Percentiles rank a stretch among this genome's conserved stretches.
Evolutionary conservation across 2,329 filamentous ascomycete genomes (phyloP).

Genomic region (Tolypocladium endophyticum): DNA sequence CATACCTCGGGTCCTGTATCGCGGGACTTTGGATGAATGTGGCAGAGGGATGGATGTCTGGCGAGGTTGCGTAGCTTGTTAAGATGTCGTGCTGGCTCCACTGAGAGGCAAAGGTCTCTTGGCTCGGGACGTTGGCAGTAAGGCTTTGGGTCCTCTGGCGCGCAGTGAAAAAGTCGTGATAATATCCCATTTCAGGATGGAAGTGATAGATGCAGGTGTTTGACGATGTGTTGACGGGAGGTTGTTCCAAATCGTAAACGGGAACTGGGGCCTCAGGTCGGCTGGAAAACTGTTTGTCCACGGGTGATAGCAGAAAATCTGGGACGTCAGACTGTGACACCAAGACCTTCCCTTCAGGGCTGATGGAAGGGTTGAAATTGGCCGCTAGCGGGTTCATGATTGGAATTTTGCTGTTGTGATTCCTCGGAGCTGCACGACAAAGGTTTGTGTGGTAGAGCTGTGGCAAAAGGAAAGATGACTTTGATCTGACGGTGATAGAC

Average conservation of each 20-base stretch:
- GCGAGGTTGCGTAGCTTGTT: not conserved
- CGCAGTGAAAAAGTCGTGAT: not conserved
- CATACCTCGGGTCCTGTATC: not conserved
- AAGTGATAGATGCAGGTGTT: not conserved
- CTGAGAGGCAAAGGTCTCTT: not conserved
- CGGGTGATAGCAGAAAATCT: not conserved
- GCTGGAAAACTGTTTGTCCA: not conserved
- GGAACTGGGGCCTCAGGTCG: not conserved
- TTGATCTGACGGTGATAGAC: not conserved
- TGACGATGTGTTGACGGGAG: not conserved
- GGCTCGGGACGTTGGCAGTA: not conserved
- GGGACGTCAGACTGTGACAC: not conserved
- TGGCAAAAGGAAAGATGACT: not conserved
- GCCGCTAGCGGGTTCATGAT: slow-evolving; percentile 18
- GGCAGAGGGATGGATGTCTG: too few relatives aligned
- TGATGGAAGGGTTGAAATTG: slow-evolving; percentile 12
- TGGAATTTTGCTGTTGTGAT: not conserved
- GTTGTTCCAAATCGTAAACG: not conserved
- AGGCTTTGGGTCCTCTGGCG: too few relatives aligned
- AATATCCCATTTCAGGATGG: not conserved
- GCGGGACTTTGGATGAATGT: not conserved
- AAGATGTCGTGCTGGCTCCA: not conserved
- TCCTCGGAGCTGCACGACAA: not conserved
- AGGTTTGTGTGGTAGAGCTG: not conserved
- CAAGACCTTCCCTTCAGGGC: not conserved